Evolutionary conservation across 345 rosid genomes (phyloP).

Genomic region (Rhizophora apiculata): DNA sequence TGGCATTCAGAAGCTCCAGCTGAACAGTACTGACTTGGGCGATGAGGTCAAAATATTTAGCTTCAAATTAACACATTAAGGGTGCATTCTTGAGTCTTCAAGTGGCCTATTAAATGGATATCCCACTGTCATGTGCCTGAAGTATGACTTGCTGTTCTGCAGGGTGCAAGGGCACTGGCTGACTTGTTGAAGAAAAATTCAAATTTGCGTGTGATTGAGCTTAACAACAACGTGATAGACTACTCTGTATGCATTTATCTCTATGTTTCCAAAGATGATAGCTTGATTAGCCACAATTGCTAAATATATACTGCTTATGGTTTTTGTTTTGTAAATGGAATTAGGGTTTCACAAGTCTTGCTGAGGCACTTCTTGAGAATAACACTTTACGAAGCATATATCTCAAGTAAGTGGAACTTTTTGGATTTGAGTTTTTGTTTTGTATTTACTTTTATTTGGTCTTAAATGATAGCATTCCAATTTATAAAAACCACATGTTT

Average conservation of each 20-base stretch:
- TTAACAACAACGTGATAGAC: conserved; percentile 94
- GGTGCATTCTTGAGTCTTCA: neutral
- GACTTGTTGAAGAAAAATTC: conserved; percentile 81
- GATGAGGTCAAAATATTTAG: conserved; percentile 68
- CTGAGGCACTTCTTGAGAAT: conserved; percentile 75
- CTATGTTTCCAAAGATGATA: conserved; percentile 10
- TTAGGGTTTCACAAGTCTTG: conserved; percentile 96
- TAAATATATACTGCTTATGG: conserved; percentile 26
- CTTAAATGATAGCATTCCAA: neutral
- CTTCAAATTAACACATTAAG: conserved; percentile 4
- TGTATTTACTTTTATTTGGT: neutral
- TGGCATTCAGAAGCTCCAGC: conserved; percentile 73
- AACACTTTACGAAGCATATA: conserved; percentile 59
- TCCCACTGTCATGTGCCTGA: conserved; percentile 11
- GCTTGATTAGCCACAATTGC: conserved; percentile 16
- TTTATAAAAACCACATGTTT: neutral
- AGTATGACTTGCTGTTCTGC: conserved; percentile 23
- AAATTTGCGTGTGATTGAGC: conserved; percentile 71
- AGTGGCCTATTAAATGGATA: conserved; percentile 14
- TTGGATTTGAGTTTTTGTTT: conserved; percentile 8
- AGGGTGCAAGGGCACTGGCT: conserved; percentile 95
- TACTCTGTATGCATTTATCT: conserved; percentile 66
- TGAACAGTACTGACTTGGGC: conserved; percentile 74
- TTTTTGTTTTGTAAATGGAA: conserved; percentile 43
- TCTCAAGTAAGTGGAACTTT: conserved; percentile 66